These are phyloP conservation scores for Penicillium sp. DNA, from an alignment of 2,329 filamentous ascomycete genomes.

Conservation along the genomic window DNA sequence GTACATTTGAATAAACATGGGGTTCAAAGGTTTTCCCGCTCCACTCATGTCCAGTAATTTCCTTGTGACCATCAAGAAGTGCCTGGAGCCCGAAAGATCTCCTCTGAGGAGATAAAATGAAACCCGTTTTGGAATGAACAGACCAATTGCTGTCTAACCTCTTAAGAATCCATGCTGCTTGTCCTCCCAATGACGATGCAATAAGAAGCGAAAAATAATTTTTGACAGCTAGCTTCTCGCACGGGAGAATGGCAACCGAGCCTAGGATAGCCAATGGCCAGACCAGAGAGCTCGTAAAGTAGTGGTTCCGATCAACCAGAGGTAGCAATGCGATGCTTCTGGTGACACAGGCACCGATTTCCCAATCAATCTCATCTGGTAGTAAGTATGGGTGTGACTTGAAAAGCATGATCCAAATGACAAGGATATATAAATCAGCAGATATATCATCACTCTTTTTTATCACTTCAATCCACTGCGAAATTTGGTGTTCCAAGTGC, in stretches of 20 bases:
- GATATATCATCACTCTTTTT: not conserved
- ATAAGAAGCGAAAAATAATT: constrained; percentile 45
- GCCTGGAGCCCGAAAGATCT: not conserved
- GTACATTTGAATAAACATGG: not conserved
- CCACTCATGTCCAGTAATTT: not conserved
- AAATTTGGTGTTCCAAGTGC: not conserved
- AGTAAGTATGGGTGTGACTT: constrained; percentile 1
- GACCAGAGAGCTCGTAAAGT: constrained; percentile 7
- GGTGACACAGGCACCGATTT: not conserved
- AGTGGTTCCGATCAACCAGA: not conserved
- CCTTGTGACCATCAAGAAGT: not conserved
- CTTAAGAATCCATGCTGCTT: constrained; percentile 4
- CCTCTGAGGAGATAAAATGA: not conserved
- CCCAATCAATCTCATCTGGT: not conserved
- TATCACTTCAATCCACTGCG: not conserved
- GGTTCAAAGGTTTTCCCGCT: too few species aligned
- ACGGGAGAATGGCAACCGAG: not conserved
- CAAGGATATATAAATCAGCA: not conserved
- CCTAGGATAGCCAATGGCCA: constrained; percentile 12
- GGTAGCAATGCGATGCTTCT: not conserved
- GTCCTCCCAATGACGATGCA: constrained; percentile 11
- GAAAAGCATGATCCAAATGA: constrained; percentile 5
- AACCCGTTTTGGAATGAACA: too few species aligned
- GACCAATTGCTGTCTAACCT: not conserved
- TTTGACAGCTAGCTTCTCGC: not conserved